Evolutionary conservation across 2,329 filamentous ascomycete genomes (phyloP), one percentile per base, ranked within the genome.

Genomic region (Cadophora malorum): DNA sequence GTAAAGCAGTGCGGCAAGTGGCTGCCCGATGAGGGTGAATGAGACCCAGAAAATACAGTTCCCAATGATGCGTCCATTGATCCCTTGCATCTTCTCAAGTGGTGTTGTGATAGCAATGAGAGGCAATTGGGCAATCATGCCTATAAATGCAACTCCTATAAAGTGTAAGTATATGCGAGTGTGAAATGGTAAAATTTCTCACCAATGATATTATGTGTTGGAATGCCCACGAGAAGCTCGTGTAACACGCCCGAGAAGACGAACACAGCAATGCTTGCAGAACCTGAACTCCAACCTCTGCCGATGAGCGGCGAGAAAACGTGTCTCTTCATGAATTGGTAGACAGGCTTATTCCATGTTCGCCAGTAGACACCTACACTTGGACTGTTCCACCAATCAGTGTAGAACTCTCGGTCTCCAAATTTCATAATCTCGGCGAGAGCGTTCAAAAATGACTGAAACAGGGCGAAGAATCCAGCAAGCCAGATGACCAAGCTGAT

Each of bases 401-500:
- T 91, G 79, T 99, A 99, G 79, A 99, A 99, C 63, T 94, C 91
- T 35, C 96, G 88, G 78, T 99, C 96, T 21, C 91, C 96, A 76
- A 99, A 99, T 53, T 87, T 86, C 83, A 93, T 91, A 14, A 98
- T 83, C 79, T 99, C 96, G 3, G 95, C 95, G 23, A 98, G 83
- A 0, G 93, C 93, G 76, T 99, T 99, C 61, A 99, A 83, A 69
- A 92, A 90, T 1, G 92, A 95, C 77, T 99, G 96, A 82, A 99
- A 99, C 16, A 98, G 81, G 2, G 95, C 96, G 76, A 97, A 98
- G 84, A 99, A 99, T 6, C 96, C 95, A 0, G 94, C 94, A 0
- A 99, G 90, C 96, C 96, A 99, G 78, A 97, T 97, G 71, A 97
- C 90, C 35, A 98, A 86, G 21, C 92, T 96, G 70, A 99, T 97